Evolutionary conservation across 75 land plant species (phyloP).

Genomic region (Ceratopteris richardii): DNA sequence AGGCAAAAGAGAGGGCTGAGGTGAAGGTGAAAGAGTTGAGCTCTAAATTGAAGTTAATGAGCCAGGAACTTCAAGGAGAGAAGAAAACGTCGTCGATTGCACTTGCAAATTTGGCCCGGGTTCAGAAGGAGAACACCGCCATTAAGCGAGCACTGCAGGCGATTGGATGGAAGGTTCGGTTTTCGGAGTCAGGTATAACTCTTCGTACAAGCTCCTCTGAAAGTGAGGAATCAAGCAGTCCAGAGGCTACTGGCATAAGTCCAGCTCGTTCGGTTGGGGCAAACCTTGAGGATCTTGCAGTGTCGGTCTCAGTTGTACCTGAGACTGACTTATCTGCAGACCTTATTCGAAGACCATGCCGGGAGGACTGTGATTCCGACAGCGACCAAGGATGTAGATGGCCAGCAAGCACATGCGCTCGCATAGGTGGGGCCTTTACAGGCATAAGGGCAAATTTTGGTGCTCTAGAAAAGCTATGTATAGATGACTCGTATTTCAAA

Average conservation of each 20-base stretch:
- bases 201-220: conserved; percentile 28
- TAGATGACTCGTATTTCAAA: conserved; percentile 65
- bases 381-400: conserved; percentile 69
- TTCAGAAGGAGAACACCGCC: conserved; percentile 49
- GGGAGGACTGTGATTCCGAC: conserved; percentile 53
- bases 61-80: conserved; percentile 46
- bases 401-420: conserved; percentile 83
- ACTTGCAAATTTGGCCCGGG: conserved; percentile 28
- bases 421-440: conserved; percentile 73
- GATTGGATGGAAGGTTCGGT: conserved; percentile 73
- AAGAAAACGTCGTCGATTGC: conserved; percentile 42
- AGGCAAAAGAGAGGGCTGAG: conserved; percentile 80
- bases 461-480: conserved; percentile 83
- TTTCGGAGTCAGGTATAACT: conserved; percentile 29
- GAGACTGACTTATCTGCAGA: conserved; percentile 34
- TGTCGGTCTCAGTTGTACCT: conserved; percentile 44
- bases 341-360: conserved; percentile 41
- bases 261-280: conserved; percentile 9
- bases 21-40: conserved; percentile 37
- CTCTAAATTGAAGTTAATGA: conserved; percentile 34
- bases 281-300: conserved; percentile 39
- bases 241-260: conserved; percentile 12
- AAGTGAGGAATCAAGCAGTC: conserved; percentile 15
- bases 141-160: conserved; percentile 75
- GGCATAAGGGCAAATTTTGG: conserved; percentile 83